These are phyloP conservation scores for Exophiala mesophila DNA, from an alignment of 2,329 filamentous ascomycete species.

Conservation along the genomic window DNA sequence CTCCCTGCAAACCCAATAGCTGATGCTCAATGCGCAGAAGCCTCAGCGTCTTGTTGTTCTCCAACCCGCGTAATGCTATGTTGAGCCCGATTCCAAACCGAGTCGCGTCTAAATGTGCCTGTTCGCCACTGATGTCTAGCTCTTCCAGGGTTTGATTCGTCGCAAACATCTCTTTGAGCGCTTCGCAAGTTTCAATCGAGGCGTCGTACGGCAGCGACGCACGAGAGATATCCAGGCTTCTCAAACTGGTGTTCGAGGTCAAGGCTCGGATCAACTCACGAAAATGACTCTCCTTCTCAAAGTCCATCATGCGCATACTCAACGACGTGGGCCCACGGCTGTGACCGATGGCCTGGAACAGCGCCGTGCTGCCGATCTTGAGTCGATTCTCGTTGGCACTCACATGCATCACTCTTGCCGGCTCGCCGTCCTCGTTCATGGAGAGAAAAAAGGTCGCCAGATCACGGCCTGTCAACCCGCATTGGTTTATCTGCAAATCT, in stretches of 20 bases:
- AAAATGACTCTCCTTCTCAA: slow-evolving; percentile 61
- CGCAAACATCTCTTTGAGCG: slow-evolving; percentile 59
- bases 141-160: slow-evolving; percentile 63
- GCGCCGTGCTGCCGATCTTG: slow-evolving; percentile 38
- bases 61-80: slow-evolving; percentile 59
- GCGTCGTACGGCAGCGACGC: slow-evolving; percentile 66
- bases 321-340: slow-evolving; percentile 58
- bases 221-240: slow-evolving; percentile 64
- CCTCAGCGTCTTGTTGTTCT: slow-evolving; percentile 58
- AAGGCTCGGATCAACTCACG: slow-evolving; percentile 59
- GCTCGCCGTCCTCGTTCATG: slow-evolving; percentile 49
- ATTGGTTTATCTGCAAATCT: slow-evolving; percentile 61
- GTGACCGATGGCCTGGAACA: slow-evolving; percentile 43
- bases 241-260: slow-evolving; percentile 57
- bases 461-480: slow-evolving; percentile 60
- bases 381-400: slow-evolving; percentile 60
- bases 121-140: slow-evolving; percentile 66
- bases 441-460: slow-evolving; percentile 61
- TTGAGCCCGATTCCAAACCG: slow-evolving; percentile 66
- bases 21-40: slow-evolving; percentile 63
- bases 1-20: slow-evolving; percentile 63
- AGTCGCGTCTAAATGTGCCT: slow-evolving; percentile 65
- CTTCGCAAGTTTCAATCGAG: slow-evolving; percentile 60
- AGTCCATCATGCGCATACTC: slow-evolving; percentile 65
- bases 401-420: slow-evolving; percentile 56